phyloP scores from a whole-genome alignment of 257 asterid species.

The Ilex asprella region DNA sequence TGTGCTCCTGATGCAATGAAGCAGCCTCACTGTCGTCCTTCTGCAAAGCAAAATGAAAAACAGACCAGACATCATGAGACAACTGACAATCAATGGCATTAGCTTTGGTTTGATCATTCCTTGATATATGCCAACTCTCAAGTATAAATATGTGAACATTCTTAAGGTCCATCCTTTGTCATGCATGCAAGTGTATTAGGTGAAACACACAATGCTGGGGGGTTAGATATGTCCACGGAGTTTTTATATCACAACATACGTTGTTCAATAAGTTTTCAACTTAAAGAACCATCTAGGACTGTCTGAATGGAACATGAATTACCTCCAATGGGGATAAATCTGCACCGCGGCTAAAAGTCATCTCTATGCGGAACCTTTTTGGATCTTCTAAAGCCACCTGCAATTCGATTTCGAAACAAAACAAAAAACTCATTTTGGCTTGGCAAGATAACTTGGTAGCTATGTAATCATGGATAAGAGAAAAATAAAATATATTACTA shows the following conservation, averaged over 20 bases:
- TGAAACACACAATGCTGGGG: too few species aligned
- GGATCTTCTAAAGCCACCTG: constrained; percentile 89
- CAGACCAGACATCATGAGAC: not conserved
- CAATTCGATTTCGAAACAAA: constrained; percentile 12
- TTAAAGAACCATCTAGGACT: too few species aligned
- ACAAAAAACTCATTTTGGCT: constrained; percentile 10
- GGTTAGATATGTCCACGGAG: too few species aligned
- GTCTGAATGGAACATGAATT: constrained; percentile 9
- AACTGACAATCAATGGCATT: constrained; percentile 6
- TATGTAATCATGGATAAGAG: not conserved
- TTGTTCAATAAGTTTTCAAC: too few species aligned
- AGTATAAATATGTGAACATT: too few species aligned
- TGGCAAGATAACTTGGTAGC: not conserved
- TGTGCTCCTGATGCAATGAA: constrained; percentile 78
- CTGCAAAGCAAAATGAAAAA: constrained; percentile 27
- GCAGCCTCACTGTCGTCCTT: constrained; percentile 56
- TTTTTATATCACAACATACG: too few species aligned
- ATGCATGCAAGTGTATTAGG: too few species aligned
- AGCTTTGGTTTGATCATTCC: too few species aligned
- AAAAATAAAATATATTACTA: too few species aligned
- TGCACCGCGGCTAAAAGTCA: constrained; percentile 91
- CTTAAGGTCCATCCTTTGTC: too few species aligned
- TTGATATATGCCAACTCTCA: too few species aligned
- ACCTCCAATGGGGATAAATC: constrained; percentile 92
- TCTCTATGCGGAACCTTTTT: constrained; percentile 69